Evolutionary conservation across 164 flowering plant genomes (phyloP), one percentile per base, ranked within the genome.

Genomic region (Annona squamosa): DNA sequence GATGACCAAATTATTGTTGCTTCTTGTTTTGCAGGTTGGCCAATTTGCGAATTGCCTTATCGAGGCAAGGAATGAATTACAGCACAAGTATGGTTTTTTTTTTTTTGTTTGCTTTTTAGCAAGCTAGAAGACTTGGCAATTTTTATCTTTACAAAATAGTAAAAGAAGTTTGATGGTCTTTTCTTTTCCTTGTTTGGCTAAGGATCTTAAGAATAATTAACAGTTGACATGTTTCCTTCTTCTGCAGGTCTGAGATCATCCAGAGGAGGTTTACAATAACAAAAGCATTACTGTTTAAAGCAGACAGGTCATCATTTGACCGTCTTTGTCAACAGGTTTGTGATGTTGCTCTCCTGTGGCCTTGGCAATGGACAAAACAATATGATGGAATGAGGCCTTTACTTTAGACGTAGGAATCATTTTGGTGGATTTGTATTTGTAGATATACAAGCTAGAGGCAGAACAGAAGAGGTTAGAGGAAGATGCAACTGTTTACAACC

Each of bases 391-490:
- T 26, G 37, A 26, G 37, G 37, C 37, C 71, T 45, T 4, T 62
- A 26, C 37, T 26, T 26, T 26, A 26, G 37, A 26, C 37, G 37
- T 26, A 10, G 3, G 5, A 16, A 5, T 42, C 62, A 46, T 17
- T 71, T 69, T 48, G 67, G 63, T 12, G n/a, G 13, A 26, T 79
- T 77, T 62, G 41, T 75, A 43, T 73, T 19, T 82, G 71, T 82
- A 92, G 95, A 84, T 92, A 79, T 83, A 85, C 85, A 90, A 87
- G 81, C 71, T 92, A 79, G 95, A 92, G 69, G 74, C 86, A 64
- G 96, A 92, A 73, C 94, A 90, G 52, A 91, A 88, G 80, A 84
- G 94, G 85, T 76, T 92, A 73, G 96, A 89, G 71, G 96, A 92
- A 80, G 96, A 92, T 83, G 84, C 91, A 17, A 73, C 81, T 78